These are phyloP conservation scores for Coniophora puteana DNA, from an alignment of 1,284 basidiomycete species.

Conservation along the genomic window DNA sequence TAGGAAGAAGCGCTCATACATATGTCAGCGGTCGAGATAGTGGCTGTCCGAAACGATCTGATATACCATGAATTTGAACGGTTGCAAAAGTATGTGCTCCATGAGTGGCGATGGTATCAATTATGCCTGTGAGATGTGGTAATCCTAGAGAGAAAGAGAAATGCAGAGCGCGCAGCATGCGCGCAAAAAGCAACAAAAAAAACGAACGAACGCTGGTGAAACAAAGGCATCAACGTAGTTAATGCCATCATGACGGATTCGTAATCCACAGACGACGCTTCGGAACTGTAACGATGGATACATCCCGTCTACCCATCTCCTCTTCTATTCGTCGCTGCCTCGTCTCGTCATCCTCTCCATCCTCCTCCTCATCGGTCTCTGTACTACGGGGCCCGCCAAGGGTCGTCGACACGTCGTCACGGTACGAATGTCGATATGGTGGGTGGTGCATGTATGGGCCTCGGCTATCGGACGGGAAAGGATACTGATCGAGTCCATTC, in stretches of 20 bases:
- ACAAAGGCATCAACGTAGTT: too few species aligned
- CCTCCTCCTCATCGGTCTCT: conserved; percentile 58
- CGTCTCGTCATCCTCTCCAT: conserved; percentile 68
- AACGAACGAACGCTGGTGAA: conserved; percentile 11
- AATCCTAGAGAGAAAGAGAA: too few species aligned
- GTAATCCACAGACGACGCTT: conserved; percentile 68
- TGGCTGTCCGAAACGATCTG: conserved; percentile 32
- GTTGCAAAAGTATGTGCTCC: conserved; percentile 32
- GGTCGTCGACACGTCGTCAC: conserved; percentile 38
- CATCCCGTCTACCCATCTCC: conserved; percentile 73
- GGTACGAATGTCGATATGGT: conserved; percentile 47
- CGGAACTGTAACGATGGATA: conserved; percentile 77
- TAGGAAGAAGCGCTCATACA: conserved; percentile 30
- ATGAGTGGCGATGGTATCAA: conserved; percentile 24
- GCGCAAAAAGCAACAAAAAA: conserved; percentile 13
- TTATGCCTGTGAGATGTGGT: conserved; percentile 21
- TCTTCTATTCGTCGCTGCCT: conserved; percentile 72
- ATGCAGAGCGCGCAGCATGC: conserved; percentile 9
- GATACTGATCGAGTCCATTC: conserved; percentile 39
- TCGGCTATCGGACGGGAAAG: conserved; percentile 41
- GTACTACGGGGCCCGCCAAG: conserved; percentile 37
- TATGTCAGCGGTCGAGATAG: conserved; percentile 28
- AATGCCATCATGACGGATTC: conserved; percentile 48
- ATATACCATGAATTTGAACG: conserved; percentile 32
- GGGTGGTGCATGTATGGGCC: conserved; percentile 65